A percentile compares a stretch with the other conserved stretches of the same genome.
Conservation (phyloP, 2,329 filamentous ascomycete species). For the Pseudogymnoascus sp. region DNA sequence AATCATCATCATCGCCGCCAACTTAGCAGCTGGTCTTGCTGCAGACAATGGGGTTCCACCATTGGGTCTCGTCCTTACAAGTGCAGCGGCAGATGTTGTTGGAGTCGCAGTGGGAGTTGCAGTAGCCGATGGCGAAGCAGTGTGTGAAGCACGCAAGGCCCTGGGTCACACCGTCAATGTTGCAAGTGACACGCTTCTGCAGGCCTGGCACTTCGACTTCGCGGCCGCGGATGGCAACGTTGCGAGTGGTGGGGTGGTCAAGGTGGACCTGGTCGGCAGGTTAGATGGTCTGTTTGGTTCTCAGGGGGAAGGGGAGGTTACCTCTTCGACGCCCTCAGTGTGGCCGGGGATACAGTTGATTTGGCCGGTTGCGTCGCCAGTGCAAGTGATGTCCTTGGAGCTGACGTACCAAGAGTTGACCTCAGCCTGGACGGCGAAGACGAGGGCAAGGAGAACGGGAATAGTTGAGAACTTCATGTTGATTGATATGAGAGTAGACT, state of each 20-base stretch:
- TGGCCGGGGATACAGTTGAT: slow-evolving; percentile 11
- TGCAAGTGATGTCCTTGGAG: slow-evolving; percentile 11
- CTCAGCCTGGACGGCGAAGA: not conserved
- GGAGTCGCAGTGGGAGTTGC: slow-evolving; percentile 11
- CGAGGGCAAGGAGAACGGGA: not conserved
- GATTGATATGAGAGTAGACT: not conserved
- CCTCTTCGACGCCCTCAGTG: slow-evolving; percentile 8
- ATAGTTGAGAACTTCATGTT: not conserved
- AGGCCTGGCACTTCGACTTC: slow-evolving; percentile 10
- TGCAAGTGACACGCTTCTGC: slow-evolving; percentile 14
- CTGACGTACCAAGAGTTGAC: slow-evolving; percentile 12
- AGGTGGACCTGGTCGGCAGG: not conserved
- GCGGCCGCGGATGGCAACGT: slow-evolving; percentile 10
- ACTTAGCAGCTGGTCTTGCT: slow-evolving; percentile 12
- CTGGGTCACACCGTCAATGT: slow-evolving; percentile 11
- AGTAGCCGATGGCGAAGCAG: slow-evolving; percentile 12
- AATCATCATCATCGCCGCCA: not conserved
- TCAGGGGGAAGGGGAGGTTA: not conserved
- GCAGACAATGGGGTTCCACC: slow-evolving; percentile 13
- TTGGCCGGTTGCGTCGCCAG: slow-evolving; percentile 8
- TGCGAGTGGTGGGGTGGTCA: slow-evolving; percentile 6
- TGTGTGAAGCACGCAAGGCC: slow-evolving; percentile 12
- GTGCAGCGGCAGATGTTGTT: slow-evolving; percentile 12
- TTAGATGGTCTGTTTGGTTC: not conserved
- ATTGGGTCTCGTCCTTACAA: slow-evolving; percentile 12